Evolutionary conservation across 2,329 filamentous ascomycete species (phyloP), one percentile per base, ranked within the genome.

Genomic region (Albifimbria verrucaria): DNA sequence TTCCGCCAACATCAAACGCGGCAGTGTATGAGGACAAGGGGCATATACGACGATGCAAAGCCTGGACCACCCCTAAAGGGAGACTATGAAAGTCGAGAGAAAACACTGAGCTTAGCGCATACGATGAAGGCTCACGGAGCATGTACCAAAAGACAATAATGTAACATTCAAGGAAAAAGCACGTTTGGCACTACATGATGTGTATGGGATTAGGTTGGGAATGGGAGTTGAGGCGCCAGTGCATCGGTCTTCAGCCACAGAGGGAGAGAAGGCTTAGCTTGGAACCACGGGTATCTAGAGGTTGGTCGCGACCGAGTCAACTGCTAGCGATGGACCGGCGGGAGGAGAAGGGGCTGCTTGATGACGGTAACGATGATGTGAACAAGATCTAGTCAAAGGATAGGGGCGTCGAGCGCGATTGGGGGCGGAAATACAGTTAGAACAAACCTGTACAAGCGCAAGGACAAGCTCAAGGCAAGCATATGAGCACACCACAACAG

Each of bases 1-100:
- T 12, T 26, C 21, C 10, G n/a, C 45, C 17, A 52, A 54, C 24
- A 55, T 57, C 28, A 48, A 36, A 15, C 21, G 46, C 10, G 46
- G 26, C 17, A 48, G 46, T 25, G 46, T 48, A 12, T 48, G 24
- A 48, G 26, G 42, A n/a, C n/a, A n/a, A n/a, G n/a, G n/a, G n/a
- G n/a, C n/a, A n/a, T n/a, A n/a, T n/a, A n/a, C n/a, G n/a, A n/a
- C n/a, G n/a, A n/a, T n/a, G n/a, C n/a, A n/a, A 36, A n/a, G 28
- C 28, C 10, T 10, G 28, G 9, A 36, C 28, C 10, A 36, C 10
- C 28, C 28, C 10, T 36, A 36, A 36, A 9, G 28, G 9, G 9
- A 36, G 28, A n/a, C n/a, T 36, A 9, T 36, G 10, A 36, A 9
- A 10, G 10, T 36, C n/a, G 28, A 9, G 10, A 36, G 28, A 10